These are phyloP conservation scores for Trichophyton rubrum DNA, from an alignment of 2,329 filamentous ascomycete genomes.

Conservation along the genomic window DNA sequence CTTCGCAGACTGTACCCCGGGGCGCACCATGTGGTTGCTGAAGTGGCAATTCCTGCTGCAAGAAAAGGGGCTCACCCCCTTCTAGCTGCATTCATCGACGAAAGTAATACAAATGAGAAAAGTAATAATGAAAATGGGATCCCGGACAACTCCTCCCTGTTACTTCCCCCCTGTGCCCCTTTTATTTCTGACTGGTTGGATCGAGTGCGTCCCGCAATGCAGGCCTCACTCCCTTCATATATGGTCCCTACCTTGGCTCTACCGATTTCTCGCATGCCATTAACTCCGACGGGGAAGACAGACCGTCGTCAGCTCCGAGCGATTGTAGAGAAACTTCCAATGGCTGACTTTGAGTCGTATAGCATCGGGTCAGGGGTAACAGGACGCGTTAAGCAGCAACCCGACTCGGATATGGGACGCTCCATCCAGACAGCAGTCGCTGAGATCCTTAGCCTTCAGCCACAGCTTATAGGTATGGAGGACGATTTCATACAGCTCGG, in stretches of 20 bases:
- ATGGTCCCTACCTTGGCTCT: slow-evolving; percentile 3
- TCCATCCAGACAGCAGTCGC: neutral
- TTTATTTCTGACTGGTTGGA: neutral
- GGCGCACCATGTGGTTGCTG: neutral
- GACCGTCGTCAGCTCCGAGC: slow-evolving; percentile 13
- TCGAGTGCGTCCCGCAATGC: slow-evolving; percentile 6
- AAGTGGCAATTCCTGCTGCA: neutral
- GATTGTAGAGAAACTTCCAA: slow-evolving; percentile 11
- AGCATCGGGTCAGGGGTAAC: neutral
- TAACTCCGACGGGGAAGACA: slow-evolving; percentile 2
- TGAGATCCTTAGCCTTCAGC: neutral
- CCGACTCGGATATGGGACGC: no score
- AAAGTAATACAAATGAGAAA: no score
- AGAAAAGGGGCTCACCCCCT: neutral
- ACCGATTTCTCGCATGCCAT: neutral
- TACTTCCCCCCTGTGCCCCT: slow-evolving; percentile 1
- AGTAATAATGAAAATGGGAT: no score
- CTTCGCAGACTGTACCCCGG: neutral
- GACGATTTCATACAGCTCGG: neutral
- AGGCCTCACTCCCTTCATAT: slow-evolving; percentile 1
- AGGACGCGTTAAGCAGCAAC: no score
- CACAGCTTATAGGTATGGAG: neutral
- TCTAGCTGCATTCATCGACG: no score
- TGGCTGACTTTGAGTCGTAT: neutral
- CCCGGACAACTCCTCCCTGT: neutral